These are phyloP conservation scores for Triangularia setosa DNA, from an alignment of 2,329 filamentous ascomycete species.

Conservation along the genomic window DNA sequence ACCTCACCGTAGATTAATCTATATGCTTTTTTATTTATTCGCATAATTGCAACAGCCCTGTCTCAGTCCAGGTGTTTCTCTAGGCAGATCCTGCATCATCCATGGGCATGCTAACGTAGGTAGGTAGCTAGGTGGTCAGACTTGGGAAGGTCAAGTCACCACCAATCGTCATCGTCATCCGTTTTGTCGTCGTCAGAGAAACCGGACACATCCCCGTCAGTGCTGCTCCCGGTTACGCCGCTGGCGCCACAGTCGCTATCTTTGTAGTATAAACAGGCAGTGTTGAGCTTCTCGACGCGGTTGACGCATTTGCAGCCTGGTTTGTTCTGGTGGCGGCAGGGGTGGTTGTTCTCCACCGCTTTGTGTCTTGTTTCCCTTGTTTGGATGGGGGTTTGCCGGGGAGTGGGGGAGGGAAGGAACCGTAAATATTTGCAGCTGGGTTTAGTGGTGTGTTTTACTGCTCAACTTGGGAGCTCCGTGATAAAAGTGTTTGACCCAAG, in stretches of 20 bases:
- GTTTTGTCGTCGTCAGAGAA: neutral
- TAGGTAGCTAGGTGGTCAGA: neutral
- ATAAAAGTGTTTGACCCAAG: no score
- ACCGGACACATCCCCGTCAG: neutral
- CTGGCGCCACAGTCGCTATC: neutral
- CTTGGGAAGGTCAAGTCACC: neutral
- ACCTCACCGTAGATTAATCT: no score
- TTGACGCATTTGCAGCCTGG: neutral
- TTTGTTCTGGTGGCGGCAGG: neutral
- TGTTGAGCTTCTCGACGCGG: neutral
- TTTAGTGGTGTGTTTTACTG: no score
- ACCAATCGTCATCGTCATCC: neutral
- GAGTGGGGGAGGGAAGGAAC: no score
- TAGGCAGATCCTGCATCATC: no score
- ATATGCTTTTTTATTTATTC: no score
- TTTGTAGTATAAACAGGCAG: neutral
- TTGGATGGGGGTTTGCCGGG: no score
- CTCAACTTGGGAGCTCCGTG: no score
- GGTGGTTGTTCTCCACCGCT: neutral
- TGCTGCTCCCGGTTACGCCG: neutral
- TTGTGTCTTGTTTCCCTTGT: neutral
- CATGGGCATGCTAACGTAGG: no score
- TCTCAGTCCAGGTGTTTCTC: no score
- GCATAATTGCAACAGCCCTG: no score
- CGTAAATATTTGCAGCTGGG: no score